Percentiles rank a stretch among this genome's conserved stretches.
Conservation (phyloP, 345 rosid species). For the Lumnitzera racemosa region DNA sequence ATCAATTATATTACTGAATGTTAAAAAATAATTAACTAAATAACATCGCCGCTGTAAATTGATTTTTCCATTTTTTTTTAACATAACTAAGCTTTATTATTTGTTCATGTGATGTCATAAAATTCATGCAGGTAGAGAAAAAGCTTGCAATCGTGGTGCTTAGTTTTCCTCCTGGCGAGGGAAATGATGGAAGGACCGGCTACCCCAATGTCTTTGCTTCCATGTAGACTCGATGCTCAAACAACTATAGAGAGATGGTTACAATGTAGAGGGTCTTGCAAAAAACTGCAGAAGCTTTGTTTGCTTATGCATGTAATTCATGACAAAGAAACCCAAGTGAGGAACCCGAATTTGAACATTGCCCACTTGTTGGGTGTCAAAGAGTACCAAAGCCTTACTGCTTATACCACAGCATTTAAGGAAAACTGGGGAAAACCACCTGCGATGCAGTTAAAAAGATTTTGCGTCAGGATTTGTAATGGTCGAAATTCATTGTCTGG, state of each 20-base stretch:
- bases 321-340: constrained; percentile 96
- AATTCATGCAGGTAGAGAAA: constrained; percentile 64
- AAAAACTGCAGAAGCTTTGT: constrained; percentile 81
- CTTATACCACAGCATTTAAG: constrained; percentile 75
- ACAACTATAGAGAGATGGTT: constrained; percentile 78
- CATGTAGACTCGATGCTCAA: constrained; percentile 69
- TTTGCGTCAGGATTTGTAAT: no score
- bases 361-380: constrained; percentile 89
- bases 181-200: constrained; percentile 91
- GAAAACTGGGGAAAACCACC: constrained; percentile 99
- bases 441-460: constrained; percentile 4
- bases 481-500: no score
- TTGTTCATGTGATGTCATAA: constrained; percentile 6
- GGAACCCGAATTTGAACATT: constrained; percentile 85
- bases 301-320: constrained; percentile 67
- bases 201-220: constrained; percentile 94
- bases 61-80: no score
- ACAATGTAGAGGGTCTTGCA: constrained; percentile 84
- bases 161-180: constrained; percentile 99
- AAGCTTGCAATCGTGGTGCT: constrained; percentile 87
- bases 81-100: not conserved
- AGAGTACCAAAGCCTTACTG: constrained; percentile 75
- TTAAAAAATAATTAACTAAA: no score
- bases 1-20: no score
- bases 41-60: no score